Evolutionary conservation across 495 filamentous ascomycete genomes (phyloP), one percentile per base, ranked within the genome.

Genomic region (Cetradonia linearis): DNA sequence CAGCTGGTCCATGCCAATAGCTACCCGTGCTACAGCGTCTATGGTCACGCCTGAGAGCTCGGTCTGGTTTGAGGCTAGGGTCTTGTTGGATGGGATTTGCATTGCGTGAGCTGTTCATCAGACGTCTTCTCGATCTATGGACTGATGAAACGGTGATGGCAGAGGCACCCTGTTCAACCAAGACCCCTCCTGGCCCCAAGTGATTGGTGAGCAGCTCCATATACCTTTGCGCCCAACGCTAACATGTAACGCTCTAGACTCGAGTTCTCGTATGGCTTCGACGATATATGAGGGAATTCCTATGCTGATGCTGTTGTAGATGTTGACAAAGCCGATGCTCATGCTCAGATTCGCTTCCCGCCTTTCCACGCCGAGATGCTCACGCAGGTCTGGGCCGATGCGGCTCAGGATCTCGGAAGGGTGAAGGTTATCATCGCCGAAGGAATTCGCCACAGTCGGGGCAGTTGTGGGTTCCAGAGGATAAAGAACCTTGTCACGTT

Each of bases 391-490:
- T 81, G 83, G 62, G 91, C 87, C 86, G 83, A 83, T 69, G 83
- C 87, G 2, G 79, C 77, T 14, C 87, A 93, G 53, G 74, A 82
- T 37, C 60, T 85, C 4, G 89, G 89, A 27, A 77, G 87, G 8
- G 84, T 95, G 66, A 86, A 86, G 69, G 72, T 94, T n/a, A 68
- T 91, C 36, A 81, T 95, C 57, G 79, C 86, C 27, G 88, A 93
- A 62, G 88, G 87, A 0, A 86, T 89, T 63, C 61, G 71, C 59
- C 72, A 75, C 27, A 73, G 71, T 6, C 65, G 73, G 37, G 70
- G 66, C n/a, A 72, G 70, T 13, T 70, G 73, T 1, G 81, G 82
- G 1, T 86, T 90, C 60, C 83, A 89, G 64, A 74, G 84, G 46
- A 77, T 87, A 64, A 87, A 83, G 65, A 87, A 91, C 69, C 68